phyloP scores from a whole-genome alignment of 2,329 filamentous ascomycete species.

The Fusarium sp. region DNA sequence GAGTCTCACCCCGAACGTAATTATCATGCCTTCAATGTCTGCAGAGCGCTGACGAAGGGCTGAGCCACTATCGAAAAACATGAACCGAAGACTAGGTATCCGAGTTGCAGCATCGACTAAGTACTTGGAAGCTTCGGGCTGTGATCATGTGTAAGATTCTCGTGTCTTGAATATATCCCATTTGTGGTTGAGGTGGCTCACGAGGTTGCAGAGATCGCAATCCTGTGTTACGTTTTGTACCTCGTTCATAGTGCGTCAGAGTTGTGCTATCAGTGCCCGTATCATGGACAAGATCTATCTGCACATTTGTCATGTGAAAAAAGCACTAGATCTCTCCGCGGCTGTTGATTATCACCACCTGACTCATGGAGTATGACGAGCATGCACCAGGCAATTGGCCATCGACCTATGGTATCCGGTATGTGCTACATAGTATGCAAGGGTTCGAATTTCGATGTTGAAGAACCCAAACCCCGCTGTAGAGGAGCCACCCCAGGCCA shows the following conservation, averaged over 20 bases:
- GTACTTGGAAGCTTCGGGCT: background rate
- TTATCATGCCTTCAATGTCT: background rate
- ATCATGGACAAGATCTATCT: background rate
- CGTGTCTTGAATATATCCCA: conserved; percentile 7
- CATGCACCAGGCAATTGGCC: conserved; percentile 22
- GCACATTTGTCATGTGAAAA: background rate
- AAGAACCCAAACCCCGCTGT: conserved; percentile 12
- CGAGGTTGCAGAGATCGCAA: conserved; percentile 3
- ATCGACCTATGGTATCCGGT: background rate
- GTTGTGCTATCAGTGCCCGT: background rate
- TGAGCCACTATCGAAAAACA: conserved; percentile 11
- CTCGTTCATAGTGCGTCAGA: background rate
- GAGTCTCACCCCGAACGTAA: background rate
- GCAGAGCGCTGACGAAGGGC: background rate
- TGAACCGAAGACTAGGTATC: background rate
- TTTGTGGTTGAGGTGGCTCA: conserved; percentile 7
- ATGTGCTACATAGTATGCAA: background rate
- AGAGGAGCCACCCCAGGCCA: background rate
- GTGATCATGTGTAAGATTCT: conserved; percentile 20
- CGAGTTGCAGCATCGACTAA: background rate
- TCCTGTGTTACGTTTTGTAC: conserved; percentile 1
- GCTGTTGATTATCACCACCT: conserved; percentile 4
- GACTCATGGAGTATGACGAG: conserved; percentile 30
- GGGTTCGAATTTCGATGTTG: background rate
- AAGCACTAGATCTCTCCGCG: background rate